These are phyloP conservation scores for Byssoonygena ceratinophila DNA, from an alignment of 2,329 filamentous ascomycete species.

Conservation along the genomic window DNA sequence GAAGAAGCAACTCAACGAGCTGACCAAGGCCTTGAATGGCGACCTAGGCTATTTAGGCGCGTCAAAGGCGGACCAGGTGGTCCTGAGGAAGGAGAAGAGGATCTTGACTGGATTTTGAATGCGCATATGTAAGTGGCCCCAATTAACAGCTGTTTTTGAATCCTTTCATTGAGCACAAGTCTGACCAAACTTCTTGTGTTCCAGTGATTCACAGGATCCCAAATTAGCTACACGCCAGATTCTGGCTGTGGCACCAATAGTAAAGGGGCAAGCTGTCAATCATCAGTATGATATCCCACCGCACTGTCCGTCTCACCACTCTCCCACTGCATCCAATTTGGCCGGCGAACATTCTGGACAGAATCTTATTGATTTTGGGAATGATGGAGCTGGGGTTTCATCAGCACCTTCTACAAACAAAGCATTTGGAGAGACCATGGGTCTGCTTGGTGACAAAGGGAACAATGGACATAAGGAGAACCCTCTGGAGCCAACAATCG, in stretches of 20 bases:
- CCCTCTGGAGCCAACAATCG: constrained; percentile 16
- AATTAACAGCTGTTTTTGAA: background rate
- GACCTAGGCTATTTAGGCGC: constrained; percentile 69
- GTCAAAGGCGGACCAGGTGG: constrained; percentile 62
- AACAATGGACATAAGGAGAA: constrained; percentile 16
- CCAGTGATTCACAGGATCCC: constrained; percentile 53
- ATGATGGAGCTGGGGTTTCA: constrained; percentile 5
- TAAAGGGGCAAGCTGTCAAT: constrained; percentile 59
- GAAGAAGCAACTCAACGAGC: constrained; percentile 72
- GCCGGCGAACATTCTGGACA: background rate
- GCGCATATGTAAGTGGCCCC: constrained; percentile 52
- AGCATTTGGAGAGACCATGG: constrained; percentile 7
- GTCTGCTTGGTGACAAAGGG: constrained; percentile 16
- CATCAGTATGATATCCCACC: constrained; percentile 49
- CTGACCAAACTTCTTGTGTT: background rate
- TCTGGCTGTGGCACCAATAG: constrained; percentile 70
- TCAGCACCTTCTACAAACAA: background rate
- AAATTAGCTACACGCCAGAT: constrained; percentile 70
- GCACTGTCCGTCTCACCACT: constrained; percentile 22
- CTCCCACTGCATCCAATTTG: too few species aligned
- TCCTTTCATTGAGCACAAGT: background rate
- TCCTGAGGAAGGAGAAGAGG: constrained; percentile 46
- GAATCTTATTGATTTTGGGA: constrained; percentile 12
- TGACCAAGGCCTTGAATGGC: constrained; percentile 75
- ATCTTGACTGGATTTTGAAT: constrained; percentile 17